These are phyloP conservation scores for Pseudonectria foliicola DNA, from an alignment of 2,329 filamentous ascomycete genomes.

Conservation along the genomic window DNA sequence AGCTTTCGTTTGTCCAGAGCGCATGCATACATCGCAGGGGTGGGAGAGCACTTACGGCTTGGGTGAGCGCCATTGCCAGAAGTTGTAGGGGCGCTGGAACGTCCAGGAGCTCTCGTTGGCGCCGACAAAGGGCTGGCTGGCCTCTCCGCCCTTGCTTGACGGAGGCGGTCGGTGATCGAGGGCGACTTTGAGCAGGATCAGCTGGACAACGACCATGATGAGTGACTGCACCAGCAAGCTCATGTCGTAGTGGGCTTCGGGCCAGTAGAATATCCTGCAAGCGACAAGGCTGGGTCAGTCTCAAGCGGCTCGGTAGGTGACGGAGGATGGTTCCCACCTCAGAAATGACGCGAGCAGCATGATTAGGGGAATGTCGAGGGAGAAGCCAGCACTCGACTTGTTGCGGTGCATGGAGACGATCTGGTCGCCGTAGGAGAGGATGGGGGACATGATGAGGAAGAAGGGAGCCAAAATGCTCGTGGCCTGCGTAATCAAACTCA, in stretches of 20 bases:
- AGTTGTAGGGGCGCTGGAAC: slow-evolving; percentile 60
- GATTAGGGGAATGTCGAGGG: slow-evolving; percentile 63
- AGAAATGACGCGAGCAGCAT: slow-evolving; percentile 64
- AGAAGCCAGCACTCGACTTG: slow-evolving; percentile 61
- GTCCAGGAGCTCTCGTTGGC: slow-evolving; percentile 31
- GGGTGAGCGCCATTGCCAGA: slow-evolving; percentile 74
- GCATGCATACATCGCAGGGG: neutral
- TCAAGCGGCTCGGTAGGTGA: neutral
- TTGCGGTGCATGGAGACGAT: slow-evolving; percentile 56
- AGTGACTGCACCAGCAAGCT: slow-evolving; percentile 58
- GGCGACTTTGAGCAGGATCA: slow-evolving; percentile 58
- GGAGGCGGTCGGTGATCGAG: slow-evolving; percentile 59
- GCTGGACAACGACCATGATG: slow-evolving; percentile 58
- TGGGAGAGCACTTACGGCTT: slow-evolving; percentile 47
- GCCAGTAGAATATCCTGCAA: slow-evolving; percentile 61
- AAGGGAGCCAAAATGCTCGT: slow-evolving; percentile 53
- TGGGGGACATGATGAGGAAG: slow-evolving; percentile 56
- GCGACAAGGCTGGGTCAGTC: slow-evolving; percentile 15
- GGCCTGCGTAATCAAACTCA: slow-evolving; percentile 19
- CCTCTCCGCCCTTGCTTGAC: slow-evolving; percentile 53
- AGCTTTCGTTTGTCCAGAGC: neutral
- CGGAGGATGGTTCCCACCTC: slow-evolving; percentile 38
- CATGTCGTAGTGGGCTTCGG: slow-evolving; percentile 56
- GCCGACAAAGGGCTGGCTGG: slow-evolving; percentile 55
- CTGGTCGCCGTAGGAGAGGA: slow-evolving; percentile 61